phyloP scores from a whole-genome alignment of 106 monocot species.

The Gastrodia elata region DNA sequence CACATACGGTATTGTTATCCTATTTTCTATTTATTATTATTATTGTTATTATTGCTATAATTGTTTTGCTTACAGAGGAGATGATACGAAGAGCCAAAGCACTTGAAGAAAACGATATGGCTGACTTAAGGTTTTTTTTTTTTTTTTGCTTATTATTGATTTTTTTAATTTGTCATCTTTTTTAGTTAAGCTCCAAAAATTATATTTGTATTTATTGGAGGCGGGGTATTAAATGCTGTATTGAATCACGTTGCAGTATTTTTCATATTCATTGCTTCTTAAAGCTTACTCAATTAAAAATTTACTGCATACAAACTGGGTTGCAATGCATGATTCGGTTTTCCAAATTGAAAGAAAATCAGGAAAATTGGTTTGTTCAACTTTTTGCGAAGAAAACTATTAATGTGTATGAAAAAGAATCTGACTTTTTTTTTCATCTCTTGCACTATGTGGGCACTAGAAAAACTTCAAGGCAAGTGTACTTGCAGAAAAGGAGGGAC shows the following conservation, averaged over 20 bases:
- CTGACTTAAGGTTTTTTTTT: constrained; percentile 37
- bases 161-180: background rate
- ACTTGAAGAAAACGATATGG: constrained; percentile 62
- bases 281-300: background rate
- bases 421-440: background rate
- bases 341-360: too few relatives aligned
- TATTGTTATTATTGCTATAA: too few relatives aligned
- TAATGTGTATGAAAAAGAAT: background rate
- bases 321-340: background rate
- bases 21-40: background rate
- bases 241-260: background rate
- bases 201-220: background rate
- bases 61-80: constrained; percentile 49
- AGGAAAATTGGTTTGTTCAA: background rate
- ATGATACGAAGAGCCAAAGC: constrained; percentile 52
- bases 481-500: constrained; percentile 79
- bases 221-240: background rate
- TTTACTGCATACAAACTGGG: background rate
- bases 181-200: background rate
- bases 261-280: background rate
- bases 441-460: constrained; percentile 20
- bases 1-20: background rate
- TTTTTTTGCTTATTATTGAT: constrained; percentile 4
- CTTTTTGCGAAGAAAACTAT: background rate
- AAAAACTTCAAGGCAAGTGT: constrained; percentile 79